These are phyloP conservation scores for Candida hispaniensis DNA, from an alignment of 805 yeast species.

Conservation along the genomic window DNA sequence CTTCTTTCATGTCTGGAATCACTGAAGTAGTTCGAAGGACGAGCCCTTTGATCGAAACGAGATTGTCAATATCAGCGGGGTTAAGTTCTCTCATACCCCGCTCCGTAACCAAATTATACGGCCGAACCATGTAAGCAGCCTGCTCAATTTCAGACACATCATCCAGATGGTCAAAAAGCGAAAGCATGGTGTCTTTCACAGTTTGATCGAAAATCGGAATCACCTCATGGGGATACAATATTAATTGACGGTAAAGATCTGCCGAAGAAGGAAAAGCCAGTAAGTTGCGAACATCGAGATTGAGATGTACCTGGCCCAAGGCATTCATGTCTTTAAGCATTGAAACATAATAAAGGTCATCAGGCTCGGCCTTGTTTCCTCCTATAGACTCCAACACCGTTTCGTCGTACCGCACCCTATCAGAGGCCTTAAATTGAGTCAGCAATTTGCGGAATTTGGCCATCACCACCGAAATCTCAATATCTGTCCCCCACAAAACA, in stretches of 20 bases:
- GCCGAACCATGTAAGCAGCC: constrained; percentile 75
- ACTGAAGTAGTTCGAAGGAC: constrained; percentile 81
- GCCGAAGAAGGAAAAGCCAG: constrained; percentile 64
- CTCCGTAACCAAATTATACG: constrained; percentile 60
- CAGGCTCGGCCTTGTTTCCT: constrained; percentile 41
- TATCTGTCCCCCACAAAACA: constrained; percentile 98
- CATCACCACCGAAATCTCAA: constrained; percentile 79
- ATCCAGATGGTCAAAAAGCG: constrained; percentile 27
- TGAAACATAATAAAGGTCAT: constrained; percentile 61
- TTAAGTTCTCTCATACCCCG: constrained; percentile 86
- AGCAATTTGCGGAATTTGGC: constrained; percentile 72
- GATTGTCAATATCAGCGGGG: constrained; percentile 88
- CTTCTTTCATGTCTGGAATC: constrained; percentile 96
- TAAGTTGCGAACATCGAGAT: constrained; percentile 73
- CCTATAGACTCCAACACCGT: constrained; percentile 25
- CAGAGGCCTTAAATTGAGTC: constrained; percentile 69
- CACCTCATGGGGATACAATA: constrained; percentile 92
- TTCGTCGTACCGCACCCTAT: constrained; percentile 48
- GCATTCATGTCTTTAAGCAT: constrained; percentile 64
- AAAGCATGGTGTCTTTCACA: constrained; percentile 74
- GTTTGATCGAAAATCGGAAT: constrained; percentile 97
- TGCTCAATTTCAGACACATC: constrained; percentile 63
- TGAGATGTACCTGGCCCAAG: constrained; percentile 70
- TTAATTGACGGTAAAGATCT: constrained; percentile 72
- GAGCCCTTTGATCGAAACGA: constrained; percentile 83